A percentile compares a stretch with the other conserved stretches of the same genome.
Conservation (phyloP, 108 stramenopile genomes). For the Nitzschia sp. region DNA sequence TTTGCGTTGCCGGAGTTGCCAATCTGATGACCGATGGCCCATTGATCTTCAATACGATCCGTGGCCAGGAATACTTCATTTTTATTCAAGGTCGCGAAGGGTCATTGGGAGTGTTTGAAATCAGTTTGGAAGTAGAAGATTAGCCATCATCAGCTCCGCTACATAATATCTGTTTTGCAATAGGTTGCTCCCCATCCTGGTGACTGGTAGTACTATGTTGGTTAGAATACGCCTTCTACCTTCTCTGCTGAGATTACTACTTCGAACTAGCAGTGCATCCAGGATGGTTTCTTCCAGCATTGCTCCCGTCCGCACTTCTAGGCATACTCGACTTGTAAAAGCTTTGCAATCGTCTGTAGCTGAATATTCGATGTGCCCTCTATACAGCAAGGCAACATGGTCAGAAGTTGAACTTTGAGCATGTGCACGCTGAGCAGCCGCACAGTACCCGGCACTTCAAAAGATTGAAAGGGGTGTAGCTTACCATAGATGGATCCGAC, state of each 20-base stretch:
- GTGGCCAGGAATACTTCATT: background rate
- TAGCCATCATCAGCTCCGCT: background rate
- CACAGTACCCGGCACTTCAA: background rate
- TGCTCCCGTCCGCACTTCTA: too few species aligned
- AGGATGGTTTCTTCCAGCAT: too few species aligned
- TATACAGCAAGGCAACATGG: too few species aligned
- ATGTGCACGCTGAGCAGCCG: background rate
- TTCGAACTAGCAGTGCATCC: too few species aligned
- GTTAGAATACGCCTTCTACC: too few species aligned
- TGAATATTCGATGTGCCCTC: conserved; percentile 82
- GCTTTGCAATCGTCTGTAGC: conserved; percentile 65
- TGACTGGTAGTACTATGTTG: background rate
- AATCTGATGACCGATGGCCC: conserved; percentile 5
- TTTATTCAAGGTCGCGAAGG: conserved; percentile 6
- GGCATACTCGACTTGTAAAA: conserved; percentile 32
- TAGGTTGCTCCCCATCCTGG: background rate
- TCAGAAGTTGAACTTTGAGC: background rate
- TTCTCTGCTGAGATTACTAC: too few species aligned
- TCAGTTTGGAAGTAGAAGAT: conserved; percentile 1
- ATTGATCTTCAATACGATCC: background rate
- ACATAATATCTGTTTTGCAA: too few species aligned
- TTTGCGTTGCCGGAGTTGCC: conserved; percentile 9
- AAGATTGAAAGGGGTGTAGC: too few species aligned
- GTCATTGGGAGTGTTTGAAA: background rate
- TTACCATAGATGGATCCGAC: conserved; percentile 91